Evolutionary conservation across 208 protist genomes (phyloP).

Genomic region (Leptomonas seymouri): DNA sequence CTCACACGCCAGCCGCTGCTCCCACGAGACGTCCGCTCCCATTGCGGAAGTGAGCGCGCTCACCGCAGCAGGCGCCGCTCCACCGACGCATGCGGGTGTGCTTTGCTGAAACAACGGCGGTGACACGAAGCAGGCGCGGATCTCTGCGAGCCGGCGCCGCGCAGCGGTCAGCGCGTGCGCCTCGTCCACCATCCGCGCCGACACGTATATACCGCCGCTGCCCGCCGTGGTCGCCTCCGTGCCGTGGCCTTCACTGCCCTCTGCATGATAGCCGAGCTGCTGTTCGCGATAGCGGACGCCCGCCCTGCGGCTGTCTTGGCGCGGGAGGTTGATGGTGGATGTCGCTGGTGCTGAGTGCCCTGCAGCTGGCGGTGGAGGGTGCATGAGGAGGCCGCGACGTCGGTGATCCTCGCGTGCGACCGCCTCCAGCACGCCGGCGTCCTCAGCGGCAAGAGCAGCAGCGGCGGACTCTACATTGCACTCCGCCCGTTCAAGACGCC

Average conservation of each 20-base stretch:
- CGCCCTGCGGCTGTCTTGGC: slow-evolving; percentile 8
- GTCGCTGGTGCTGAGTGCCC: neutral
- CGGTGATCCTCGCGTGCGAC: slow-evolving; percentile 2
- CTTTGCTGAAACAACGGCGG: neutral
- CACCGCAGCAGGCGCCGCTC: neutral
- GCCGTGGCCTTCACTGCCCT: neutral
- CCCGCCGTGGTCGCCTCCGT: neutral
- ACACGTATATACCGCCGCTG: slow-evolving; percentile 22
- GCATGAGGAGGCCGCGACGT: neutral
- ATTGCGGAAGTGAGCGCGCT: slow-evolving; percentile 3
- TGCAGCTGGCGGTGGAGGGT: neutral
- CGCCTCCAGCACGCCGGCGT: slow-evolving; percentile 20
- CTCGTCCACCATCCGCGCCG: slow-evolving; percentile 38
- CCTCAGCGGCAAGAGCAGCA: slow-evolving; percentile 18
- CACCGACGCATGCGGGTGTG: neutral
- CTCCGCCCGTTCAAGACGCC: slow-evolving; percentile 10
- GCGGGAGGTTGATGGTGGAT: neutral
- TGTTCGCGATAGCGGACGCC: slow-evolving; percentile 27
- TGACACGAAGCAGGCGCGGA: slow-evolving; percentile 25
- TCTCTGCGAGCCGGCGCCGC: slow-evolving; percentile 43
- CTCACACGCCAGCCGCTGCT: slow-evolving; percentile 12
- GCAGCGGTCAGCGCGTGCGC: slow-evolving; percentile 47
- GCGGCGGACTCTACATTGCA: slow-evolving; percentile 10
- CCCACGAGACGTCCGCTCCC: neutral
- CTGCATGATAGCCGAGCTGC: neutral